These are phyloP conservation scores for Monilinia aucupariae DNA, from an alignment of 2,329 filamentous ascomycete genomes.

Conservation along the genomic window DNA sequence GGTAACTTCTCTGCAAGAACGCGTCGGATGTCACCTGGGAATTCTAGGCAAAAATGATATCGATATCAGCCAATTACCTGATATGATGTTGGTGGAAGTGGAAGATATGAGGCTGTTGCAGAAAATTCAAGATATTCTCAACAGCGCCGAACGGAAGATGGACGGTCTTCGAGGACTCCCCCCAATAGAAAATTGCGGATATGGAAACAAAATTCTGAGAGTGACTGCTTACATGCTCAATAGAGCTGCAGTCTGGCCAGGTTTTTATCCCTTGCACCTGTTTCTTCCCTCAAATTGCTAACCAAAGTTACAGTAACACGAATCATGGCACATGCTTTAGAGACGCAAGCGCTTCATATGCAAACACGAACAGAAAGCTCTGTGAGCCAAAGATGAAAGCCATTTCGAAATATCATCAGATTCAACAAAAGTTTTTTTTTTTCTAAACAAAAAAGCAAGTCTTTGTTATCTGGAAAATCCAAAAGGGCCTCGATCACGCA, in stretches of 20 bases:
- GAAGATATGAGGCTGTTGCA: slow-evolving; percentile 81
- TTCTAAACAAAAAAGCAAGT: not conserved
- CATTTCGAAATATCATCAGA: not conserved
- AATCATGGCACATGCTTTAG: slow-evolving; percentile 51
- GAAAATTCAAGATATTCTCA: slow-evolving; percentile 76
- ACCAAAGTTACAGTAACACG: slow-evolving; percentile 51
- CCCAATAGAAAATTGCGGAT: slow-evolving; percentile 62
- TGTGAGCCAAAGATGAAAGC: not conserved
- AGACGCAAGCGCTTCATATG: slow-evolving; percentile 8
- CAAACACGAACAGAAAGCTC: slow-evolving; percentile 1
- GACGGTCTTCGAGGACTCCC: slow-evolving; percentile 47
- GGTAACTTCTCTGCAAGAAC: slow-evolving; percentile 87
- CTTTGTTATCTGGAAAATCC: not conserved
- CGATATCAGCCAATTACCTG: slow-evolving; percentile 73
- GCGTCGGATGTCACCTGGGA: slow-evolving; percentile 83
- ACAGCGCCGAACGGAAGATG: slow-evolving; percentile 74
- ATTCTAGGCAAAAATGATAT: slow-evolving; percentile 78
- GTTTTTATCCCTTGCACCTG: slow-evolving; percentile 45
- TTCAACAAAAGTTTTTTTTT: not conserved
- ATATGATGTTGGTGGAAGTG: slow-evolving; percentile 84
- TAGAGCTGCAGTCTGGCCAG: slow-evolving; percentile 87
- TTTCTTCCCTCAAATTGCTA: slow-evolving; percentile 28
- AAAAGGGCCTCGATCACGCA: not conserved
- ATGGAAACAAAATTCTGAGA: slow-evolving; percentile 76
- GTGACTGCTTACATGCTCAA: slow-evolving; percentile 83